phyloP scores from a whole-genome alignment of 148 eudicot species.

The Heliamphora exappendiculata region DNA sequence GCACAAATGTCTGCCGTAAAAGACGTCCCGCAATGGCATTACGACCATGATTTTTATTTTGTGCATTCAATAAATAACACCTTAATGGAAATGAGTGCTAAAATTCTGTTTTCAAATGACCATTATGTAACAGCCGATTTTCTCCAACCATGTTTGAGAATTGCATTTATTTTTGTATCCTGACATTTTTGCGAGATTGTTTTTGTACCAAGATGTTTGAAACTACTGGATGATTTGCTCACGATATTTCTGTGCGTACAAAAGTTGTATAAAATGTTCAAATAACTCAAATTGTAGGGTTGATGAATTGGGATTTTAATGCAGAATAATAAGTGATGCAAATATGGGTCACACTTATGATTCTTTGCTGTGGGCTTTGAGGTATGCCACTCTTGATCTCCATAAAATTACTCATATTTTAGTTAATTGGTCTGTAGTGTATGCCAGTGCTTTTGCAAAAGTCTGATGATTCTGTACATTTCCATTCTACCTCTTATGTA shows the following conservation, averaged over 20 bases:
- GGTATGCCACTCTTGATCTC: slow-evolving; percentile 40
- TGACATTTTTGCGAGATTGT: not conserved
- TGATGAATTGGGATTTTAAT: slow-evolving; percentile 12
- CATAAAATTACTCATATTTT: not conserved
- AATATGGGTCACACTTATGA: slow-evolving; percentile 70
- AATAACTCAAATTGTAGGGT: slow-evolving; percentile 1
- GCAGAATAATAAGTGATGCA: slow-evolving; percentile 70
- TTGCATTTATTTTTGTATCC: not conserved
- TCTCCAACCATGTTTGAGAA: not conserved
- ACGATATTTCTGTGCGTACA: not conserved
- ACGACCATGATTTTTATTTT: too few relatives aligned
- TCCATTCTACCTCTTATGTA: slow-evolving; percentile 12
- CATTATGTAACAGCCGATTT: not conserved
- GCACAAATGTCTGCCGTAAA: too few relatives aligned
- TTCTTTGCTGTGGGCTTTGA: slow-evolving; percentile 75
- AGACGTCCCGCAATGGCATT: too few relatives aligned
- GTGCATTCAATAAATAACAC: too few relatives aligned
- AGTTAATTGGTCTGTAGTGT: not conserved
- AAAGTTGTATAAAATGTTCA: slow-evolving; percentile 2
- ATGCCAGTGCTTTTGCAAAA: not conserved
- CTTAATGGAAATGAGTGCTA: too few relatives aligned
- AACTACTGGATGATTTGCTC: not conserved
- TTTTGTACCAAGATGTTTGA: not conserved
- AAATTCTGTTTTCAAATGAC: too few relatives aligned
- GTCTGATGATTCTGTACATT: not conserved